Evolutionary conservation across 73 alveolate genomes (phyloP).

Genomic region (Uronychia setigera): DNA sequence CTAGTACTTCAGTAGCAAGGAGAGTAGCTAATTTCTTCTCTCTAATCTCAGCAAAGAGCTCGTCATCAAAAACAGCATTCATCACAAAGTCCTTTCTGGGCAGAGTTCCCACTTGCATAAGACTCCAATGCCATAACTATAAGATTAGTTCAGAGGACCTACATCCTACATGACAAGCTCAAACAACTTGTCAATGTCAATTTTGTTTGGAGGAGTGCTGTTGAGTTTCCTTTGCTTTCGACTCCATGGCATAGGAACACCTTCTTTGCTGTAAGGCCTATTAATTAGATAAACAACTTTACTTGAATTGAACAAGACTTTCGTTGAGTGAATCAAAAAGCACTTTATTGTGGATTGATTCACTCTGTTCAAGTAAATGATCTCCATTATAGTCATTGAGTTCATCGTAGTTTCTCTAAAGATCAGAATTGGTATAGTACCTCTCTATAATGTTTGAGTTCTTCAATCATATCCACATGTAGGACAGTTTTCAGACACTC

Average conservation of each 20-base stretch:
- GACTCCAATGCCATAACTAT: conserved; percentile 49
- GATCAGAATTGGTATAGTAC: conserved; percentile 16
- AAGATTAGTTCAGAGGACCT: background rate
- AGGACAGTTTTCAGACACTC: conserved; percentile 26
- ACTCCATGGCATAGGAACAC: conserved; percentile 56
- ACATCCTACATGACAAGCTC: conserved; percentile 54
- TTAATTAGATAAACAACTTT: background rate
- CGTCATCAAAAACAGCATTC: conserved; percentile 54
- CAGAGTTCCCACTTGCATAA: conserved; percentile 57
- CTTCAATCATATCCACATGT: conserved; percentile 22
- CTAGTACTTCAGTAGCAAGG: conserved; percentile 52
- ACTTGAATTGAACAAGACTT: conserved; percentile 40
- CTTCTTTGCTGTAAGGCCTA: conserved; percentile 48
- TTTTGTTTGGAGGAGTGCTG: conserved; percentile 26
- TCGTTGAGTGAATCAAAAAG: conserved; percentile 57
- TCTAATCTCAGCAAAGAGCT: conserved; percentile 59
- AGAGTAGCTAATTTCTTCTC: conserved; percentile 57
- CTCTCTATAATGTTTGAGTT: conserved; percentile 48
- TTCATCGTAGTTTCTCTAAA: background rate
- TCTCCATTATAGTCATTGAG: background rate
- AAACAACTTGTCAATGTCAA: conserved; percentile 44
- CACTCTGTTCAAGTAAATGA: conserved; percentile 4
- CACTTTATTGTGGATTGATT: conserved; percentile 52
- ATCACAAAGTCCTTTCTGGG: conserved; percentile 53
- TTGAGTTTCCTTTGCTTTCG: conserved; percentile 33